phyloP scores from a whole-genome alignment of 768 basidiomycete species.

The Boletus vinaceobasis region DNA sequence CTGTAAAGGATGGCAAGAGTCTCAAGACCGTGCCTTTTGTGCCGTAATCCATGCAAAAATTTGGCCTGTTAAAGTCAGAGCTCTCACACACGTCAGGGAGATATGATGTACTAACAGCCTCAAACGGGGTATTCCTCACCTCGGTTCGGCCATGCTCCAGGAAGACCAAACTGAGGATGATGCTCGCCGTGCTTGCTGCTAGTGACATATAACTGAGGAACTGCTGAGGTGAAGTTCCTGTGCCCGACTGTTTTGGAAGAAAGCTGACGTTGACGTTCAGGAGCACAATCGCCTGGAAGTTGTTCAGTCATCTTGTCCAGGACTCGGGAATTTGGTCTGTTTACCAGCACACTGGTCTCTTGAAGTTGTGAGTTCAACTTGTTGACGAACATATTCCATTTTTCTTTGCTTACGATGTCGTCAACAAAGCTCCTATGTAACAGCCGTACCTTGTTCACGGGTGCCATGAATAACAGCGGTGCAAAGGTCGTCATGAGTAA shows the following conservation, averaged over 20 bases:
- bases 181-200: constrained; percentile 38
- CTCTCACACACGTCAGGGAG: neutral
- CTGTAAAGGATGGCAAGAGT: constrained; percentile 51
- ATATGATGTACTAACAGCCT: constrained; percentile 33
- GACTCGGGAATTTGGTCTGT: constrained; percentile 7
- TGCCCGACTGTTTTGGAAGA: constrained; percentile 48
- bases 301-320: neutral
- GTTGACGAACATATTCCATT: constrained; percentile 44
- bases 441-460: constrained; percentile 42
- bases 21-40: constrained; percentile 41
- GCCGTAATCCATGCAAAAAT: constrained; percentile 17
- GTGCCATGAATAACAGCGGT: constrained; percentile 47
- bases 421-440: constrained; percentile 53
- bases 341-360: constrained; percentile 51
- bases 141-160: constrained; percentile 39
- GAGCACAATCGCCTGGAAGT: constrained; percentile 49
- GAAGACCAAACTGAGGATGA: constrained; percentile 42
- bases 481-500: constrained; percentile 37
- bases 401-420: constrained; percentile 34
- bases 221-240: constrained; percentile 28
- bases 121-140: constrained; percentile 24
- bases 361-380: constrained; percentile 49
- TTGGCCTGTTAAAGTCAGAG: constrained; percentile 7
- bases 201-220: constrained; percentile 45
- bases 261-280: constrained; percentile 58